Percentiles rank a stretch among this genome's conserved stretches.
phyloP scores from a whole-genome alignment of 768 basidiomycete species.

The Scleroderma bovista region DNA sequence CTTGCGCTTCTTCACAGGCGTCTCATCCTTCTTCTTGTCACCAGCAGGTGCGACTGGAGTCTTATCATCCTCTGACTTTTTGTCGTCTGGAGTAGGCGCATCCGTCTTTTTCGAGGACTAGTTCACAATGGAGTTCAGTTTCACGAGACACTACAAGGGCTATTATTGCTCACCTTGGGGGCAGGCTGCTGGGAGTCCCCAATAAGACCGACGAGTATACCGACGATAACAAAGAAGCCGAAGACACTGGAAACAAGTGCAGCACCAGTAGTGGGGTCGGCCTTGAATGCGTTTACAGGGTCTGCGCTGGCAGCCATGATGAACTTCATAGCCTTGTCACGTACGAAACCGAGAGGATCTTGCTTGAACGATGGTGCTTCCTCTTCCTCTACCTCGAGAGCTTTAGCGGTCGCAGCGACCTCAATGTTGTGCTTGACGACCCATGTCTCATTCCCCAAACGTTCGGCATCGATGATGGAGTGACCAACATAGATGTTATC shows the following conservation, averaged over 20 bases:
- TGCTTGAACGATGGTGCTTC: conserved; percentile 51
- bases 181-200: conserved; percentile 65
- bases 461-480: conserved; percentile 79
- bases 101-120: conserved; percentile 79
- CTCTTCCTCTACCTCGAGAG: conserved; percentile 42
- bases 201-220: conserved; percentile 71
- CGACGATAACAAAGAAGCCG: conserved; percentile 82
- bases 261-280: conserved; percentile 82
- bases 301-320: conserved; percentile 69
- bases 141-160: neutral
- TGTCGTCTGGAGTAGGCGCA: conserved; percentile 54
- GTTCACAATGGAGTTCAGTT: neutral
- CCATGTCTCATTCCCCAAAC: conserved; percentile 84
- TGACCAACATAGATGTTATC: conserved; percentile 93
- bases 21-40: conserved; percentile 69
- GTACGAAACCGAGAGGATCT: conserved; percentile 77
- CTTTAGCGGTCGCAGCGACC: conserved; percentile 41
- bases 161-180: conserved; percentile 48
- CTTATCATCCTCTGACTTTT: conserved; percentile 53
- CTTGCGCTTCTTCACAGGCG: conserved; percentile 69
- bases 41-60: conserved; percentile 70
- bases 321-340: conserved; percentile 74
- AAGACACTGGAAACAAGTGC: conserved; percentile 69
- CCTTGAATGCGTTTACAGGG: conserved; percentile 78
- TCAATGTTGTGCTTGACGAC: conserved; percentile 85